phyloP scores from a whole-genome alignment of 305 asterid species.

The Solanum hybrid region DNA sequence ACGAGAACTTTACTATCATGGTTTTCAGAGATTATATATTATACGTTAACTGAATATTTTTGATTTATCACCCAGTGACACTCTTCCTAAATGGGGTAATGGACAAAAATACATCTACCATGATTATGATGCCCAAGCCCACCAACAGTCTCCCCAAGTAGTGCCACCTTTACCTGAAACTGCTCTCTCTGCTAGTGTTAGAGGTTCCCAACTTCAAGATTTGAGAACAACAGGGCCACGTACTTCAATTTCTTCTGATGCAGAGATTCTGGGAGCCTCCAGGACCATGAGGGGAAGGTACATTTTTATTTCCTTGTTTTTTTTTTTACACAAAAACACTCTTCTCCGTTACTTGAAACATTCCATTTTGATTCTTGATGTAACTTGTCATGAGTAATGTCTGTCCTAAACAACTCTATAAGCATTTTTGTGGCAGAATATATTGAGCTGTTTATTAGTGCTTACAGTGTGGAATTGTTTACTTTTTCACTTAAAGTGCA shows the following conservation, averaged over 20 bases:
- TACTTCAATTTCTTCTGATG: constrained; percentile 27
- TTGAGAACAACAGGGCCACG: constrained; percentile 27
- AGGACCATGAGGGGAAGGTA: constrained; percentile 31
- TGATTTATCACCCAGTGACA: constrained; percentile 15
- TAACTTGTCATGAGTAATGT: neutral
- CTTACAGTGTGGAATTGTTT: neutral
- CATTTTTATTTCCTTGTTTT: constrained; percentile 3
- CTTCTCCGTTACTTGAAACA: neutral
- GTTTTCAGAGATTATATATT: neutral
- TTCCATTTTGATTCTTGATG: neutral
- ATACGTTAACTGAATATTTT: neutral
- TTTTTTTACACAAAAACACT: neutral
- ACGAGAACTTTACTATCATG: neutral
- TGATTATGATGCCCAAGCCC: constrained; percentile 26
- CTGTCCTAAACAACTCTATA: neutral
- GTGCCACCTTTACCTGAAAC: constrained; percentile 19
- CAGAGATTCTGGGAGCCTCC: constrained; percentile 21
- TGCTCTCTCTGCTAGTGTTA: constrained; percentile 15
- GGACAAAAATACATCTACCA: constrained; percentile 17
- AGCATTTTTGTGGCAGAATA: neutral
- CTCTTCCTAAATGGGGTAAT: constrained; percentile 29
- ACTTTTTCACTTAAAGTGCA: neutral
- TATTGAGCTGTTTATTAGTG: neutral
- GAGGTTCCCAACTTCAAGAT: constrained; percentile 25
- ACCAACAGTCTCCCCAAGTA: constrained; percentile 29